phyloP scores from a whole-genome alignment of 2,329 filamentous ascomycete genomes.

The Arthrobotrys sinensis region DNA sequence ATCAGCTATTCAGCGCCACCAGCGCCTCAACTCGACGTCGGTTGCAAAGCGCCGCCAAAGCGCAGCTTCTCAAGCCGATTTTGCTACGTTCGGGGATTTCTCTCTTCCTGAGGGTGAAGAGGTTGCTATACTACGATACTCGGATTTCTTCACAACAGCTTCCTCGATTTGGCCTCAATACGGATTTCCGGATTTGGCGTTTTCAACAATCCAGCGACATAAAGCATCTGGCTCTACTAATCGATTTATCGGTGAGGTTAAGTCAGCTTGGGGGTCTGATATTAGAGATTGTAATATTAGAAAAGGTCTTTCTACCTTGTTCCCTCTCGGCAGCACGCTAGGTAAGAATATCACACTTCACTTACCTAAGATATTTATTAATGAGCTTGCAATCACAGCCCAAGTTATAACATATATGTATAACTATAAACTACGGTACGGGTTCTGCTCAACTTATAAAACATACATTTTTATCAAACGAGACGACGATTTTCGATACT shows the following conservation, averaged over 20 bases:
- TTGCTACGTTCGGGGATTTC: neutral
- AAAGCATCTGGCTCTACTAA: slow-evolving; percentile 22
- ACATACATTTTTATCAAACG: slow-evolving; percentile 22
- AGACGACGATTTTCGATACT: slow-evolving; percentile 26
- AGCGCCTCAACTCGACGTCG: neutral
- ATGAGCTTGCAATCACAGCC: neutral
- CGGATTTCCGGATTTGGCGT: slow-evolving; percentile 11
- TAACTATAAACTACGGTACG: slow-evolving; percentile 26
- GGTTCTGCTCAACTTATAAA: slow-evolving; percentile 16
- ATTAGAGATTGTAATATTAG: slow-evolving; percentile 22
- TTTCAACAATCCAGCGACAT: slow-evolving; percentile 7
- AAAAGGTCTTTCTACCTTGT: slow-evolving; percentile 20
- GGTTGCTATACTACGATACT: slow-evolving; percentile 6
- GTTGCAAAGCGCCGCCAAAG: slow-evolving; percentile 21
- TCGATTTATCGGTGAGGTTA: slow-evolving; percentile 11
- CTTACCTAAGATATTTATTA: neutral
- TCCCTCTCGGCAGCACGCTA: neutral
- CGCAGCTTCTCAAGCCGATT: slow-evolving; percentile 8
- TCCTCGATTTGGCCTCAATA: slow-evolving; percentile 10
- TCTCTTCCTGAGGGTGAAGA: slow-evolving; percentile 2
- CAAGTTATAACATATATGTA: slow-evolving; percentile 25
- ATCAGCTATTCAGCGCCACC: slow-evolving; percentile 3
- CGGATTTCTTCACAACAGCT: slow-evolving; percentile 1
- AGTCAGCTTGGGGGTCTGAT: slow-evolving; percentile 24
- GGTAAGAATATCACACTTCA: neutral